A percentile compares a stretch with the other conserved stretches of the same genome.
These are phyloP conservation scores for Saccharomyces pastorianus DNA, from an alignment of 1,139 yeast species.

Conservation along the genomic window DNA sequence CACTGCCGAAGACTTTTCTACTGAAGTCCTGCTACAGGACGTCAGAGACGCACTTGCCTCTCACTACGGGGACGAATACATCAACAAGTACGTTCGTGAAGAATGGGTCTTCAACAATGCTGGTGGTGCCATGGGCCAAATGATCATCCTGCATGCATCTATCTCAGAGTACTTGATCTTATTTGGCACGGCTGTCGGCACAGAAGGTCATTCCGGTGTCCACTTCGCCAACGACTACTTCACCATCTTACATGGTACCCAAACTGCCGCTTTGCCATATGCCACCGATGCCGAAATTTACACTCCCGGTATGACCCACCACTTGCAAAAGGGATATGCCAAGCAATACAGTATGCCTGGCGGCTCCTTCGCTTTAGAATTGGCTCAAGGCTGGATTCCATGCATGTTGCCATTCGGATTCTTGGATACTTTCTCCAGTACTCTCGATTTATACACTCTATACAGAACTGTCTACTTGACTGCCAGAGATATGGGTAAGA, in stretches of 20 bases:
- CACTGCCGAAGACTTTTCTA: constrained; percentile 10
- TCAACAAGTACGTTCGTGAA: constrained; percentile 61
- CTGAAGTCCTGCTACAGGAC: constrained; percentile 40
- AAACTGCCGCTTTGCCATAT: constrained; percentile 61
- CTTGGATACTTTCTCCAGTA: constrained; percentile 68
- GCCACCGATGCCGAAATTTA: constrained; percentile 58
- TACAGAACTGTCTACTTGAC: constrained; percentile 64
- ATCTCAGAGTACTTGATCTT: constrained; percentile 83
- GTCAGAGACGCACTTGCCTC: constrained; percentile 53
- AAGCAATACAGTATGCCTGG: constrained; percentile 83
- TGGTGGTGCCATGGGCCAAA: constrained; percentile 98
- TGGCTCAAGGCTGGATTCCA: constrained; percentile 98
- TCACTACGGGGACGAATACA: constrained; percentile 56
- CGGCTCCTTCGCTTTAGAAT: constrained; percentile 79
- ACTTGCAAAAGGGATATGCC: constrained; percentile 58
- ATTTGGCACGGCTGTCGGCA: constrained; percentile 83
- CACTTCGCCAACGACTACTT: constrained; percentile 96
- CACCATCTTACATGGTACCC: constrained; percentile 75
- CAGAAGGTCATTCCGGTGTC: constrained; percentile 95
- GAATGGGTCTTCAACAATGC: constrained; percentile 97
- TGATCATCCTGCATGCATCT: constrained; percentile 95
- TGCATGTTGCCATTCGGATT: constrained; percentile 96
- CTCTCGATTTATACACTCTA: constrained; percentile 68
- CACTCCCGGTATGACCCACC: constrained; percentile 77
- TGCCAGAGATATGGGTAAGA: constrained; percentile 65